These are phyloP conservation scores for Fusarium sp. DNA, from an alignment of 2,329 filamentous ascomycete species.

Conservation along the genomic window DNA sequence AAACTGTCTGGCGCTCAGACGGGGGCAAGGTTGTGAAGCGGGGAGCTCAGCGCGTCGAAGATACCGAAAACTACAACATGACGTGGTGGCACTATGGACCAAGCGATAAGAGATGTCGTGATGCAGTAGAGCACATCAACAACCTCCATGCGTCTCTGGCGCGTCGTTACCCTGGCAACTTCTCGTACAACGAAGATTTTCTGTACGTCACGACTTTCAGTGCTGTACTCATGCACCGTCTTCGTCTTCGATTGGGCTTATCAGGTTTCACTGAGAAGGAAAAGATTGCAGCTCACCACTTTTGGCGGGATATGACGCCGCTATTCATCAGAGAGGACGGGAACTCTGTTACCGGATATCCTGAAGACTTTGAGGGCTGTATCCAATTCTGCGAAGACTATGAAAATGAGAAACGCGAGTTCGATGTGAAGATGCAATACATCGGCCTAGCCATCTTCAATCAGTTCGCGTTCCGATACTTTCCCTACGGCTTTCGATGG, in stretches of 20 bases:
- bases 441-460: background rate
- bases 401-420: background rate
- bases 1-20: conserved; percentile 3
- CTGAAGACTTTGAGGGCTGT: background rate
- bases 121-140: background rate
- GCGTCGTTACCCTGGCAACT: background rate
- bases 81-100: conserved; percentile 2
- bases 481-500: background rate
- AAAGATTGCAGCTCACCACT: background rate
- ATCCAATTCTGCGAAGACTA: background rate
- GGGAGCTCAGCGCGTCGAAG: background rate
- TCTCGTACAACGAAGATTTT: background rate
- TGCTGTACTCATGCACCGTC: background rate
- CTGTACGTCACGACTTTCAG: background rate
- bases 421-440: background rate
- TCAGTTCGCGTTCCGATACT: conserved; percentile 2
- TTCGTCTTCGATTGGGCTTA: background rate
- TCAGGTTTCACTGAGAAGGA: background rate
- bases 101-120: background rate
- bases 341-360: background rate
- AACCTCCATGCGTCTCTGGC: background rate
- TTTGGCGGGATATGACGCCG: conserved; percentile 3
- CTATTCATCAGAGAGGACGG: background rate
- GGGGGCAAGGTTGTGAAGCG: background rate
- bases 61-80: conserved; percentile 6